Evolutionary conservation across 2,329 filamentous ascomycete species (phyloP).

Genomic region (Hymenoscyphus linearis): DNA sequence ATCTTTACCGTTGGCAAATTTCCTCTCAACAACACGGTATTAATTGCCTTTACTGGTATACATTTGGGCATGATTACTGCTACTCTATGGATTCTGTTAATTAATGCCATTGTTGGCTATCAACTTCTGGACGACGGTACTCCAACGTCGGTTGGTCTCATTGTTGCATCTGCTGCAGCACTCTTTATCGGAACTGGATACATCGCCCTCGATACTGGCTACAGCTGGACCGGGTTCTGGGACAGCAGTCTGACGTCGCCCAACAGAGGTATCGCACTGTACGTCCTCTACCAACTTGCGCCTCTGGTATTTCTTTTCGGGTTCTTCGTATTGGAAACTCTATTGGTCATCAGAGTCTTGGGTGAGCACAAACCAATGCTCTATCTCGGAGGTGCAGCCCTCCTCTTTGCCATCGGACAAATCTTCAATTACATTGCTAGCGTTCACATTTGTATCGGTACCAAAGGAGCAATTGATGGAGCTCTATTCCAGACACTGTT

Average conservation of each 20-base stretch:
- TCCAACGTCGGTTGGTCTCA: slow-evolving; percentile 70
- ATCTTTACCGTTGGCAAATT: slow-evolving; percentile 94
- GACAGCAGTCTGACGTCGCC: slow-evolving; percentile 51
- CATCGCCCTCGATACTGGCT: slow-evolving; percentile 90
- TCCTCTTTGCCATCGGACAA: slow-evolving; percentile 88
- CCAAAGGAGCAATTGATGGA: slow-evolving; percentile 82
- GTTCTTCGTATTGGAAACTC: slow-evolving; percentile 77
- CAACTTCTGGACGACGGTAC: slow-evolving; percentile 94
- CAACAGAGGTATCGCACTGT: slow-evolving; percentile 77
- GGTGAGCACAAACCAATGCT: slow-evolving; percentile 91
- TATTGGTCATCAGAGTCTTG: slow-evolving; percentile 79
- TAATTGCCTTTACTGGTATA: slow-evolving; percentile 79
- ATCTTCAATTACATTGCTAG: slow-evolving; percentile 96
- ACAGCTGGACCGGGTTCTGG: slow-evolving; percentile 78
- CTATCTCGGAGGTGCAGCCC: slow-evolving; percentile 66
- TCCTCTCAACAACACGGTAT: slow-evolving; percentile 63
- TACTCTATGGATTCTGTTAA: slow-evolving; percentile 82
- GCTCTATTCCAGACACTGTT: slow-evolving; percentile 91
- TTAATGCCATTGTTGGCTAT: slow-evolving; percentile 89
- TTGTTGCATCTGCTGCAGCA: slow-evolving; percentile 61
- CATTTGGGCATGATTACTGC: slow-evolving; percentile 88
- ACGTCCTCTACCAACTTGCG: slow-evolving; percentile 87
- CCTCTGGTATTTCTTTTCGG: slow-evolving; percentile 85
- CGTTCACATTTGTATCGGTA: slow-evolving; percentile 80
- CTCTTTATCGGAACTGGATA: slow-evolving; percentile 91